Conservation (phyloP, 2,329 filamentous ascomycete species). For the Nemania bipapillata region DNA sequence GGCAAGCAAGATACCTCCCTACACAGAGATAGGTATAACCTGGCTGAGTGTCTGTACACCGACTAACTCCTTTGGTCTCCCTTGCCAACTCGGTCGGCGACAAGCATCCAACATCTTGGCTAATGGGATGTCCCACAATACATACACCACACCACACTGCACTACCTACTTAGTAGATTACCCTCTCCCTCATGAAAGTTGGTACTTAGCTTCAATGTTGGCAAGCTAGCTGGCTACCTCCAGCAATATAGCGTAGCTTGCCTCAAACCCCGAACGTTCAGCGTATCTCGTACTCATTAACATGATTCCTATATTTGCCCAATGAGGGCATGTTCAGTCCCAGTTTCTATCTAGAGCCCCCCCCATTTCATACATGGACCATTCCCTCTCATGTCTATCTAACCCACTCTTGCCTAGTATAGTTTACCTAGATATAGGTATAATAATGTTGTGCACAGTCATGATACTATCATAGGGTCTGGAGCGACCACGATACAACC, state of each 20-base stretch:
- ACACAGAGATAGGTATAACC: neutral
- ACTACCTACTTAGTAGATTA: neutral
- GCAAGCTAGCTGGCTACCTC: neutral
- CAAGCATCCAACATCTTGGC: conserved; percentile 19
- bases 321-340: conserved; percentile 1
- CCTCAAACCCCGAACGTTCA: conserved; percentile 4
- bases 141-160: neutral
- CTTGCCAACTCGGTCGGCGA: conserved; percentile 7
- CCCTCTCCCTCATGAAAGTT: neutral
- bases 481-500: neutral
- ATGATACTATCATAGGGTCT: neutral
- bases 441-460: neutral
- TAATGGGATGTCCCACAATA: conserved; percentile 6
- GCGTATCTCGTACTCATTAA: conserved; percentile 5
- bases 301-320: conserved; percentile 24
- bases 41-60: conserved; percentile 1
- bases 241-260: neutral
- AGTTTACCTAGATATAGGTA: neutral
- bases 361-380: neutral
- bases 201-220: neutral
- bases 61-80: conserved; percentile 18
- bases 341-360: neutral
- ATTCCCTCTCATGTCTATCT: neutral
- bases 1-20: conserved; percentile 1
- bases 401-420: neutral